Percentiles rank a stretch among this genome's conserved stretches.
These are phyloP conservation scores for Aspergillus ostianus DNA, from an alignment of 495 filamentous ascomycete species.

Conservation along the genomic window DNA sequence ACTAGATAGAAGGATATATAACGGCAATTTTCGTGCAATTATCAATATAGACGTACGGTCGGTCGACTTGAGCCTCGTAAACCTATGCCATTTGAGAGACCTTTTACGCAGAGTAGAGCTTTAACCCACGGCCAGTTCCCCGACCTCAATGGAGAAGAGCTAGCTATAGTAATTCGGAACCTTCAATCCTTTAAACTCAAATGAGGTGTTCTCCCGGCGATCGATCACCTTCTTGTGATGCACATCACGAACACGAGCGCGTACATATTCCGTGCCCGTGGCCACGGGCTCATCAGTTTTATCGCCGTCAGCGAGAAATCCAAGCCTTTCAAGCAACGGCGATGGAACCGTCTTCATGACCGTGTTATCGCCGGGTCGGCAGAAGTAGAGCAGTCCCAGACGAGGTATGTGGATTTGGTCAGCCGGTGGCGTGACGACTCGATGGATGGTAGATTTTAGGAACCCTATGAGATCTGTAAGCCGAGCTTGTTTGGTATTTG, in stretches of 20 bases:
- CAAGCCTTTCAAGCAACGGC: slow-evolving; percentile 47
- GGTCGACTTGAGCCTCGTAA: too few species aligned
- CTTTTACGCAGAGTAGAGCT: too few species aligned
- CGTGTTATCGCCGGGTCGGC: slow-evolving; percentile 38
- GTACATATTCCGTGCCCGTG: slow-evolving; percentile 46
- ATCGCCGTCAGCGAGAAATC: slow-evolving; percentile 37
- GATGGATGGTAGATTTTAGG: slow-evolving; percentile 48
- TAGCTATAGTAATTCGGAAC: slow-evolving; percentile 39
- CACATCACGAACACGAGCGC: slow-evolving; percentile 45
- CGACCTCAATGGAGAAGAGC: not conserved
- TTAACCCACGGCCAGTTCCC: too few species aligned
- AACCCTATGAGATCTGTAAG: slow-evolving; percentile 24
- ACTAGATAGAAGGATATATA: too few species aligned
- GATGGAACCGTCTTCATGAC: slow-evolving; percentile 41
- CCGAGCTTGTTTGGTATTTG: not conserved
- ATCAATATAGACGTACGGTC: too few species aligned
- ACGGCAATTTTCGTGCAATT: too few species aligned
- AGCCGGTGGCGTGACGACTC: slow-evolving; percentile 45
- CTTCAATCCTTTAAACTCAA: slow-evolving; percentile 43
- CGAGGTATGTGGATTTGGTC: slow-evolving; percentile 47
- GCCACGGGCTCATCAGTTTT: slow-evolving; percentile 26
- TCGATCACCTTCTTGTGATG: slow-evolving; percentile 39
- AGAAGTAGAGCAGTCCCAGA: slow-evolving; percentile 48
- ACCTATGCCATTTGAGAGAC: too few species aligned
- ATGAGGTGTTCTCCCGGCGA: slow-evolving; percentile 35